phyloP scores from a whole-genome alignment of 2,329 filamentous ascomycete genomes.

The Colletotrichum musicola region DNA sequence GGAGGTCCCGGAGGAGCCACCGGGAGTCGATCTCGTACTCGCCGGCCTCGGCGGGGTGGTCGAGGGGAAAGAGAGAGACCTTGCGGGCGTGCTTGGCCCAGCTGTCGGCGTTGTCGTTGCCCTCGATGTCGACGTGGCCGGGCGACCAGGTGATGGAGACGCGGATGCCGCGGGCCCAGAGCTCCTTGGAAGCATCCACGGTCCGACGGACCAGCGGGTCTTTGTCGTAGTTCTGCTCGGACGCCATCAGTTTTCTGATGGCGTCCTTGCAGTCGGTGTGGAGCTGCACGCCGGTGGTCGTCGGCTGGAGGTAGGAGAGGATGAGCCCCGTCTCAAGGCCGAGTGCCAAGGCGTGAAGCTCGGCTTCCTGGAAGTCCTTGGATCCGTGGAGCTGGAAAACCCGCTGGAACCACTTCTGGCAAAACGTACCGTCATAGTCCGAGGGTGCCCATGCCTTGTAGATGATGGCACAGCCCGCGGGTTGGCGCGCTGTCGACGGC shows the following conservation, averaged over 20 bases:
- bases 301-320: constrained; percentile 4
- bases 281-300: constrained; percentile 1
- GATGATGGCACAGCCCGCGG: constrained; percentile 18
- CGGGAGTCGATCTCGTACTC: constrained; percentile 6
- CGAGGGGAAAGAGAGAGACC: background rate
- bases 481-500: background rate
- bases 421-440: too few species aligned
- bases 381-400: constrained; percentile 12
- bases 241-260: background rate
- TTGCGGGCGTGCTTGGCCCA: background rate
- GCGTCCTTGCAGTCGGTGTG: constrained; percentile 23
- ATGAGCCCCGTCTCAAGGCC: constrained; percentile 18
- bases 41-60: background rate
- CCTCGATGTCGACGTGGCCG: constrained; percentile 20
- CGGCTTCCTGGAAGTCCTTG: background rate
- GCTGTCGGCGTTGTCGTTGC: constrained; percentile 17
- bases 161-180: background rate
- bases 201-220: constrained; percentile 23
- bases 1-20: background rate
- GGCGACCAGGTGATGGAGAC: constrained; percentile 18
- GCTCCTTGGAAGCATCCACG: constrained; percentile 5
- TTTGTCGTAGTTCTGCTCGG: background rate
- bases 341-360: constrained; percentile 6
- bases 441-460: constrained; percentile 12
- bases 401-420: too few species aligned